Evolutionary conservation across 148 eudicot genomes (phyloP), one percentile per base, ranked within the genome.

Genomic region (Rhododendron vialii): DNA sequence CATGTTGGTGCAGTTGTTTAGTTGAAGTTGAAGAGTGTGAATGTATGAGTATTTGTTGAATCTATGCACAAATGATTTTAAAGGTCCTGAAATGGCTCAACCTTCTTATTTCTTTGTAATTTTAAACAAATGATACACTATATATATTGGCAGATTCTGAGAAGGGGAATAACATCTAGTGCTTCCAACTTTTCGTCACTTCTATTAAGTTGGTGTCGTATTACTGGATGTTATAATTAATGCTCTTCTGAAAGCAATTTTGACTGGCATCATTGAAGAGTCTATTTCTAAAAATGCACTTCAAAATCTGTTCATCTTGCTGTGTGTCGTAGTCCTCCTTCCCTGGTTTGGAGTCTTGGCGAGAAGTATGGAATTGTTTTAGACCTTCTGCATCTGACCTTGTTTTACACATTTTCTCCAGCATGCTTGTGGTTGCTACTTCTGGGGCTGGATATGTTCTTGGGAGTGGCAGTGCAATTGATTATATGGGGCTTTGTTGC

Each of bases 391-490:
- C 51, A 77, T 22, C 38, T 43, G 4, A 81, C 43, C 8, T 45
- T 4, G 17, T 81, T 79, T 80, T 41, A 20, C 67, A 59, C 59
- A 43, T 77, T 86, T 11, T 85, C 22, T 87, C 73, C 93, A 96
- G 99, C 89, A 92, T 95, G 96, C 90, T 96, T 67, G 99, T 96
- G 83, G 99, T 96, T 90, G 98, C 99, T 84, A 96, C 99, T 67
- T 94, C 99, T 90, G 98, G 99, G 83, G 92, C 99, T 45, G 99
- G 99, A 75, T 96, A 92, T 91, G 93, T 96, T 79, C 98, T 96
- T 86, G 99, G 99, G 43, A 94, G 99, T 87, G 98, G 99, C 76
- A 92, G 86, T 86, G 84, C 91, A 76, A 92, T 96, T 90, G 98
- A 96, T 90, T 90, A 93, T 86, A 83, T 90, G 76, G 99, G 99